Evolutionary conservation across 164 flowering plant species (phyloP), one percentile per base, ranked within the genome.

Genomic region (Vitis amurensis): DNA sequence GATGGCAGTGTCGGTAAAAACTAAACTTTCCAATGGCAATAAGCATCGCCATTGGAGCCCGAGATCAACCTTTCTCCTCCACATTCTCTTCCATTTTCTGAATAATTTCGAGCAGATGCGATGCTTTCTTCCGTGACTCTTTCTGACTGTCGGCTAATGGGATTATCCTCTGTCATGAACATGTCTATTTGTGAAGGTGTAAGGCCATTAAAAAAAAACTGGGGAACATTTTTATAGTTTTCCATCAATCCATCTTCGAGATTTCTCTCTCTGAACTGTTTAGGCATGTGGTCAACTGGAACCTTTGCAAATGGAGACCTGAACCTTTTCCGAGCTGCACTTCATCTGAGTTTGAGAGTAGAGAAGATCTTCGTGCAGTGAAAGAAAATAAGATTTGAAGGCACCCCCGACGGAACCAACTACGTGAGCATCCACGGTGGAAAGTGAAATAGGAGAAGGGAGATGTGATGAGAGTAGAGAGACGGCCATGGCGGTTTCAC

Each of bases 91-190:
- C 88, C 89, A 69, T 89, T 58, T 55, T 92, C 82, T 62, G 84
- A 59, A 83, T 92, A 94, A 69, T 81, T 87, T 55, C 71, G 67
- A 8, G 88, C 80, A n/a, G 99, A 84, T 30, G 97, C 83, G 66
- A 94, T 86, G 77, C 77, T 92, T 75, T 84, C 92, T 97, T 94
- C 90, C 94, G 91, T 31, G 61, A 90, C 91, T 61, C 70, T 79
- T 77, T 76, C 87, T 63, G 95, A 61, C 69, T 88, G 97, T 50
- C 90, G 78, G 9, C 75, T 65, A 16, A 80, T 63, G 15, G 93
- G 97, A 77, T 77, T 90, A 80, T 91, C 92, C 74, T 88, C 93
- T 10, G 89, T 90, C 94, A 85, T 86, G 84, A 95, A 93, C 94
- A 91, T 89, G 83, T 87, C 92, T 89, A 95, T 80, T 71, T 95